Base-by-base conservation (phyloP, 83 land plant genomes). In the Diphasiastrum complanatum region DNA sequence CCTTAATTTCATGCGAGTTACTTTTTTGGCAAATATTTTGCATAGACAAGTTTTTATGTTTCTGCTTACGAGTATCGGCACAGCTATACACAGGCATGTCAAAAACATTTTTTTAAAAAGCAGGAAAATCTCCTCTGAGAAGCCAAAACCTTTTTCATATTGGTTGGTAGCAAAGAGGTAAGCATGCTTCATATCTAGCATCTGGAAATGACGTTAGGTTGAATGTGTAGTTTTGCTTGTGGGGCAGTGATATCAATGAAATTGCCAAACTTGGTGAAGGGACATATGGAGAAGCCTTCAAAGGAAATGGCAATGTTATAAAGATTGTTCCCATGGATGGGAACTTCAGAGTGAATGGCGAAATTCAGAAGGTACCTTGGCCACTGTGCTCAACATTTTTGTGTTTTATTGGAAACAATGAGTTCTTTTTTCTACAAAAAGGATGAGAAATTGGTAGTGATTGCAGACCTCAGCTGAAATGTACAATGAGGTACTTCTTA, bases 321-420 rank as follows among this genome's bases (percentile, higher is more conserved):
- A 95, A 95, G 70, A 79, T 95, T 59, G 97, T 95, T 33, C 99
- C 99, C 8, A 73, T 95, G 72, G 89, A 82, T 79, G 99, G 99
- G 27, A 78, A 82, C 49, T 62, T 81, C 20, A 73, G 43, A 47
- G 99, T 89, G 12, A 95, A 95, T 77, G 97, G 99, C 20, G 99
- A 86, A 79, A 61, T 69, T 27, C 99, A 89, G 62, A 95, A 95
- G 87, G 99, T 95, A 75, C 4, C 20, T 58, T 33, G 2, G 32
- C 20, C 19, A 35, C 18, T 49, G n/a, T 50, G 31, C 37, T 18
- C 8, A 48, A 24, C 10, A 2, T 4, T 32, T 65, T 5, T 23
- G 16, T 65, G 32, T 48, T 35, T 1, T n/a, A 12, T 26, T 33
- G 11, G 46, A 29, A 14, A 40, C 66, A 18, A 18, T 56, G 37